Conservation (phyloP, 1,139 yeast species). For the Kurtzmaniella quercitrusa region DNA sequence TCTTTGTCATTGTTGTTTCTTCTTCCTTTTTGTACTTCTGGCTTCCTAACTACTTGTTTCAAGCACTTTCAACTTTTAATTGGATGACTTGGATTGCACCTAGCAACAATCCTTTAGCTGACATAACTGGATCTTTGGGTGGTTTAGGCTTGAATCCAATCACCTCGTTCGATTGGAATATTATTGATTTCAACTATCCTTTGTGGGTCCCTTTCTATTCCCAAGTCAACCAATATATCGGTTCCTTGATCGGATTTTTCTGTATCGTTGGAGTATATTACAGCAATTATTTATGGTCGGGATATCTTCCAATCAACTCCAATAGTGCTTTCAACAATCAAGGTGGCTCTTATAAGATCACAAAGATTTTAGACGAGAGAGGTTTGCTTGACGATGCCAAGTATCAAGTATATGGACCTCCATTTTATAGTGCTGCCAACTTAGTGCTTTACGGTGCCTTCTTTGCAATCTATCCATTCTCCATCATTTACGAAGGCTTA, state of each 20-base stretch:
- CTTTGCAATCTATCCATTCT: conserved; percentile 56
- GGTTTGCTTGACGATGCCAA: conserved; percentile 37
- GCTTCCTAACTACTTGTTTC: conserved; percentile 32
- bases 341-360: conserved; percentile 40
- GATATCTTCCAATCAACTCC: conserved; percentile 52
- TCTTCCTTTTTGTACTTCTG: conserved; percentile 29
- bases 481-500: conserved; percentile 42
- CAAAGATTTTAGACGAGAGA: conserved; percentile 32
- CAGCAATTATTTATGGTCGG: conserved; percentile 48
- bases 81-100: conserved; percentile 40
- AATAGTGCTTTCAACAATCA: conserved; percentile 43
- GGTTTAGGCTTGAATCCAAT: conserved; percentile 63
- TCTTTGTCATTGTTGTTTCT: conserved; percentile 22
- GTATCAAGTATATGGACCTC: conserved; percentile 47
- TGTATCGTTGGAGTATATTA: conserved; percentile 45
- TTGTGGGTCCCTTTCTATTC: conserved; percentile 46
- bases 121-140: conserved; percentile 48
- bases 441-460: conserved; percentile 52
- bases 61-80: conserved; percentile 29
- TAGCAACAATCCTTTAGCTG: conserved; percentile 36
- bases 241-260: conserved; percentile 40
- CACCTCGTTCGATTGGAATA: conserved; percentile 51
- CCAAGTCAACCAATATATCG: conserved; percentile 36
- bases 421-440: conserved; percentile 36
- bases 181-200: conserved; percentile 19